phyloP scores from a whole-genome alignment of 441 rosid genomes.

The Bruguiera hainesii region DNA sequence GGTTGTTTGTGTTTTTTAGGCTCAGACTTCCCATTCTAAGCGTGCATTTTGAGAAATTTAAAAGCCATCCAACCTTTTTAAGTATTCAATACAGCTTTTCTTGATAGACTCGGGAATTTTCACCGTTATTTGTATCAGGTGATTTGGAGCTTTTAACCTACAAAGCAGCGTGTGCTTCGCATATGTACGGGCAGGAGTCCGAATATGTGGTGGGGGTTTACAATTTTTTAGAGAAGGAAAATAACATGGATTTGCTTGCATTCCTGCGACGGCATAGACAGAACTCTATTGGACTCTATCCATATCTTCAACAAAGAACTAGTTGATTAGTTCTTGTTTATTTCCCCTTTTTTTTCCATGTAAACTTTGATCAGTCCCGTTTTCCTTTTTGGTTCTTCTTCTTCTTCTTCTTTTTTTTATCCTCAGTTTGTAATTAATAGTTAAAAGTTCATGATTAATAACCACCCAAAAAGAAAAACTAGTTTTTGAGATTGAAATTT shows the following conservation, averaged over 20 bases:
- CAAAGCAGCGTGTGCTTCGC: slow-evolving; percentile 76
- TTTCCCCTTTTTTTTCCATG: not conserved
- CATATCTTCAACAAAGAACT: not conserved
- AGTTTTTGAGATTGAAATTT: no score
- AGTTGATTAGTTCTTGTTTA: not conserved
- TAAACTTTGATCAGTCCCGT: not conserved
- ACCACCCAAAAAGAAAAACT: no score
- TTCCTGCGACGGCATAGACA: slow-evolving; percentile 23
- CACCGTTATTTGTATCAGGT: slow-evolving; percentile 32
- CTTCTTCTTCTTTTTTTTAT: no score
- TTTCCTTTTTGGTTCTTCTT: no score
- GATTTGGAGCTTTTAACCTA: slow-evolving; percentile 46
- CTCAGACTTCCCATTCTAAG: no score
- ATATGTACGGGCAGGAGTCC: slow-evolving; percentile 56
- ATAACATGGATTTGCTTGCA: slow-evolving; percentile 22
- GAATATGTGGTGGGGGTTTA: slow-evolving; percentile 42
- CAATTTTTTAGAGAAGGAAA: slow-evolving; percentile 28
- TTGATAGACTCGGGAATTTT: not conserved
- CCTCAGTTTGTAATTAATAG: no score
- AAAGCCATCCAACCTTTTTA: no score
- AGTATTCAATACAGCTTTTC: not conserved
- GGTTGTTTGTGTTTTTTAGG: no score
- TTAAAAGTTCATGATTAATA: no score
- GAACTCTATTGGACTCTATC: slow-evolving; percentile 18
- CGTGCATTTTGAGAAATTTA: no score